Percentiles rank a stretch among this genome's conserved stretches.
These are phyloP conservation scores for Casuarina glauca DNA, from an alignment of 306 rosid species.

Conservation along the genomic window DNA sequence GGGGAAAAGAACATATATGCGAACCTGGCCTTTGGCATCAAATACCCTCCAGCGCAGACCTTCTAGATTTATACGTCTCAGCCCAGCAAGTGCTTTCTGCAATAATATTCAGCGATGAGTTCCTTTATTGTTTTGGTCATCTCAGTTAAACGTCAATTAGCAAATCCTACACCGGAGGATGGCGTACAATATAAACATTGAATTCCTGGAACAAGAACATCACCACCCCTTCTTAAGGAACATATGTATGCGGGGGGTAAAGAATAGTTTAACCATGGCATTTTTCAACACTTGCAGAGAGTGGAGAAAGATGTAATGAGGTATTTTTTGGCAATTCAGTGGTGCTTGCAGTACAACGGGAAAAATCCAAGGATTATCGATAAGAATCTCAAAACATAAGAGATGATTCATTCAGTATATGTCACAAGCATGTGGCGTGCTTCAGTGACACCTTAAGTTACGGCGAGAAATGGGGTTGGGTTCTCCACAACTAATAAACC, in stretches of 20 bases:
- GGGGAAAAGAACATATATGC: slow-evolving; percentile 3
- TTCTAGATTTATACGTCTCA: slow-evolving; percentile 79
- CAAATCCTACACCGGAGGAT: not conserved
- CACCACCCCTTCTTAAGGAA: not conserved
- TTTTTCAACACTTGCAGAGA: not conserved
- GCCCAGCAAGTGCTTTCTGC: slow-evolving; percentile 90
- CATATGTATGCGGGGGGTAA: not conserved
- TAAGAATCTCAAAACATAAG: not conserved
- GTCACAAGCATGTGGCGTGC: slow-evolving; percentile 27
- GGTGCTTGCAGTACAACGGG: not conserved
- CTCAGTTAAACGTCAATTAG: not conserved
- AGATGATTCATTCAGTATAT: not conserved
- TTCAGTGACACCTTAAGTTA: not conserved
- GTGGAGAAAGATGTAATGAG: not conserved
- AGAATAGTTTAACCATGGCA: not conserved
- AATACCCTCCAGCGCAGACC: slow-evolving; percentile 93
- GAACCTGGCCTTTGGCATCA: slow-evolving; percentile 91
- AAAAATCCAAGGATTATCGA: not conserved
- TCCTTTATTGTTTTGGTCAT: slow-evolving; percentile 3
- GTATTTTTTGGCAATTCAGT: not conserved
- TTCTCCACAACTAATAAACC: not conserved
- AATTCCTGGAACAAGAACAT: not conserved
- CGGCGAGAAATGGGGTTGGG: not conserved
- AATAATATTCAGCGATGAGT: not conserved
- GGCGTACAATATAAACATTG: not conserved